A percentile compares a stretch with the other conserved stretches of the same genome.
Conservation (phyloP, 371 early-diverging fungal species). For the Rhizopus stolonifer region DNA sequence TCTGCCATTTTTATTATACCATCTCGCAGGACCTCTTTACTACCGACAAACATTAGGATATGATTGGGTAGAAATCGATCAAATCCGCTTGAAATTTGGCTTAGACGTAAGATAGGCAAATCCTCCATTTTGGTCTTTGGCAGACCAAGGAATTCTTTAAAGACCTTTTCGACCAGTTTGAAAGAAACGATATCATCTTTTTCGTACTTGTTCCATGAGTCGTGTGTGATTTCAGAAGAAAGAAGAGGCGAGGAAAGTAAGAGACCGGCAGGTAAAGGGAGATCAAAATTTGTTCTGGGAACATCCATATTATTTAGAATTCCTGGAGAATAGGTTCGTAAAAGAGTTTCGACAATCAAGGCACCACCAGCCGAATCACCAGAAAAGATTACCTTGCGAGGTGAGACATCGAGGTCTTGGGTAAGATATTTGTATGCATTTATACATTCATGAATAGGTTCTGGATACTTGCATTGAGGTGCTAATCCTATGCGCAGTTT, state of each 20-base stretch:
- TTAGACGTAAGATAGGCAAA: slow-evolving; percentile 27
- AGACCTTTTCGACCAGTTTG: slow-evolving; percentile 24
- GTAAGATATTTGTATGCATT: slow-evolving; percentile 49
- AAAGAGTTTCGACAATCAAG: slow-evolving; percentile 30
- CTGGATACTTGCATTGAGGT: slow-evolving; percentile 46
- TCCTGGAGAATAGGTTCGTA: slow-evolving; percentile 29
- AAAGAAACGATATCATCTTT: slow-evolving; percentile 30
- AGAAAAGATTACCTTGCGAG: slow-evolving; percentile 33
- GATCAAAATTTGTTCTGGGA: slow-evolving; percentile 21
- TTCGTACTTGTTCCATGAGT: slow-evolving; percentile 30
- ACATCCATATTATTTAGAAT: slow-evolving; percentile 20
- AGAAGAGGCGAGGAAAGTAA: slow-evolving; percentile 36
- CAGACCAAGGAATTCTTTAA: slow-evolving; percentile 34
- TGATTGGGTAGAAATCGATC: slow-evolving; percentile 34
- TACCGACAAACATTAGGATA: slow-evolving; percentile 34
- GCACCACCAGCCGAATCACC: slow-evolving; percentile 45
- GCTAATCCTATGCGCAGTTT: slow-evolving; percentile 43
- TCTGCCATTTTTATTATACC: slow-evolving; percentile 27
- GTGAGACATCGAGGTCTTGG: slow-evolving; percentile 31
- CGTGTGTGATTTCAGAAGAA: slow-evolving; percentile 24
- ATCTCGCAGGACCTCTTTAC: slow-evolving; percentile 42
- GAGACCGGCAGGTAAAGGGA: slow-evolving; percentile 35
- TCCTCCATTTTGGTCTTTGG: slow-evolving; percentile 24
- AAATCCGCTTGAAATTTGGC: slow-evolving; percentile 21
- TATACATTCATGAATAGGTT: slow-evolving; percentile 44